Evolutionary conservation across 2,329 filamentous ascomycete genomes (phyloP), one percentile per base, ranked within the genome.

Genomic region (Curvularia lunata): DNA sequence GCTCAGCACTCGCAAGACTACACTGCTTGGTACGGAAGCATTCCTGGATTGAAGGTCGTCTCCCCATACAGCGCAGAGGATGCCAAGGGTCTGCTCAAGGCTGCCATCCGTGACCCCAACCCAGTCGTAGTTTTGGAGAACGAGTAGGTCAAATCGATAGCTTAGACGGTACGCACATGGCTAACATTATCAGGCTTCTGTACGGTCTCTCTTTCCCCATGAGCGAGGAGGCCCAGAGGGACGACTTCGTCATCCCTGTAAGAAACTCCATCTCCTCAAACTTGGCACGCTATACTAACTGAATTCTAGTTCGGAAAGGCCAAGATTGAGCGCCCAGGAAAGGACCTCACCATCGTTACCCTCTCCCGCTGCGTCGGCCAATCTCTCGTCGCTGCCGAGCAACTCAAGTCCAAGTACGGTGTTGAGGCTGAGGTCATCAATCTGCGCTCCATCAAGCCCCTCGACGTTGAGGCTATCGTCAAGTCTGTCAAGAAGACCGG

Each of bases 1-100:
- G 95, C 95, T 60, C 95, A 99, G 85, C 95, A 99, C 85, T 98
- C 95, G 51, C 95, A 99, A 84, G 95, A 99, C 79, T 99, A 96
- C 85, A 91, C 91, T 50, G 92, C 94, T 63, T 99, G 95, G 95
- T 99, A 99, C 82, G 95, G 94, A 77, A 96, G 92, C 81, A 95
- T 99, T 73, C 95, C 95, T 51, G 95, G 95, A 69, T 84, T 99
- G 73, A 99, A 99, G 86, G 95, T 99, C 63, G 93, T 99, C 66
- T 85, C 91, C 28, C 95, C 95, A 61, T 99, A 93, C 91, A 97
- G 92, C 77, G 87, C 95, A 52, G 95, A 99, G 83, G 95, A 99
- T 78, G 95, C 95, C 77, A 99, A 99, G 86, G 95, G 95, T 80
- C 87, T 99, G 64, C 79, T 99, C 68, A 99, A 99, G 86, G 94